Percentiles rank a stretch among this genome's conserved stretches.
phyloP scores from a whole-genome alignment of 1,284 basidiomycete species.

The Melanopsichium pennsylvanicum region DNA sequence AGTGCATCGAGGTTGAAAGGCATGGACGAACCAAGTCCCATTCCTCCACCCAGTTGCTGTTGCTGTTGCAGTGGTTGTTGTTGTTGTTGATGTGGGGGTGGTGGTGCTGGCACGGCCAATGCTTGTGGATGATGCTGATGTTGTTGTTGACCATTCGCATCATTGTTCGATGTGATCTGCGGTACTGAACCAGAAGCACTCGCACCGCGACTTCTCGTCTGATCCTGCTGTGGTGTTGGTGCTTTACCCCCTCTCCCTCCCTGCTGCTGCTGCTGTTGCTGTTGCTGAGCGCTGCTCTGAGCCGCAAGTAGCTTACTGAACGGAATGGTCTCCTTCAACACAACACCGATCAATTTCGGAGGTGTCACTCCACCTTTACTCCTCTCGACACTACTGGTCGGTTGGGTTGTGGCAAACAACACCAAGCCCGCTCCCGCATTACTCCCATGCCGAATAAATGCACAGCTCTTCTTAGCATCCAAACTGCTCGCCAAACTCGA shows the following conservation, averaged over 20 bases:
- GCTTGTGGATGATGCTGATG: not conserved
- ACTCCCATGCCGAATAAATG: constrained; percentile 48
- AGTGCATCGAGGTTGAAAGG: constrained; percentile 37
- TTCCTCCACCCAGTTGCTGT: constrained; percentile 6
- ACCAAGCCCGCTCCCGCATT: constrained; percentile 45
- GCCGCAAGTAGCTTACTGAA: constrained; percentile 35
- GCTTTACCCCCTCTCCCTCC: not conserved
- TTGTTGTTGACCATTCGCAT: not conserved
- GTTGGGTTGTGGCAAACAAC: constrained; percentile 43
- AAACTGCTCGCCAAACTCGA: constrained; percentile 42
- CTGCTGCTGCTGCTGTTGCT: constrained; percentile 2
- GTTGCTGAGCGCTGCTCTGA: constrained; percentile 7
- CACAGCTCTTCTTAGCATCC: constrained; percentile 53
- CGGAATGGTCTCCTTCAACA: constrained; percentile 49
- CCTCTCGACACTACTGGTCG: constrained; percentile 35
- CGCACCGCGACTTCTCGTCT: constrained; percentile 1
- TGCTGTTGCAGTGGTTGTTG: not conserved
- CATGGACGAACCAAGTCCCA: constrained; percentile 44
- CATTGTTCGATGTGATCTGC: no score
- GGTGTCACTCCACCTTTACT: constrained; percentile 1
- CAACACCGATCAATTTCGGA: constrained; percentile 48
- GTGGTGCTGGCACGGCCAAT: not conserved
- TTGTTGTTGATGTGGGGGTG: not conserved
- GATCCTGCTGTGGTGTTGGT: not conserved
- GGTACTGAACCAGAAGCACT: constrained; percentile 1